A percentile compares a stretch with the other conserved stretches of the same genome.
Conservation (phyloP, 2,329 filamentous ascomycete genomes). For the Diaporthe citriasiana region DNA sequence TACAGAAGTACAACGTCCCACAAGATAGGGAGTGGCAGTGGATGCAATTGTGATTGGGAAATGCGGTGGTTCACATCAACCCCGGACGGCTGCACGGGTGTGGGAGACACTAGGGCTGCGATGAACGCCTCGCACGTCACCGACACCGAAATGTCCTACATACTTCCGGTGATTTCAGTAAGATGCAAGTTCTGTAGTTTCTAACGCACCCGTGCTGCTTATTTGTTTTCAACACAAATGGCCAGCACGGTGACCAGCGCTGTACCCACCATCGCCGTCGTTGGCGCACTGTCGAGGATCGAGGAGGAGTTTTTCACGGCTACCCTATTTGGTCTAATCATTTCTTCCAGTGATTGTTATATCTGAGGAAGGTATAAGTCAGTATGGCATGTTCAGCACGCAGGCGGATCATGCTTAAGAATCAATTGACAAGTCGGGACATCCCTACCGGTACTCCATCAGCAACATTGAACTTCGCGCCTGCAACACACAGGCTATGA, state of each 20-base stretch:
- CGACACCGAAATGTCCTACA: background rate
- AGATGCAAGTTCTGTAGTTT: too few species aligned
- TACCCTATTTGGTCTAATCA: background rate
- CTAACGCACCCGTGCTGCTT: too few species aligned
- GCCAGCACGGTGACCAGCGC: background rate
- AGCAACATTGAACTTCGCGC: background rate
- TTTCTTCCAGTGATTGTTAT: background rate
- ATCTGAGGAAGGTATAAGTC: background rate
- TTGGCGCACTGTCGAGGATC: background rate
- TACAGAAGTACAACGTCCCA: background rate
- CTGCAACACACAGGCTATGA: background rate
- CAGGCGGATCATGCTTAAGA: too few species aligned
- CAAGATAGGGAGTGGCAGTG: background rate
- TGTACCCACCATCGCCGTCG: background rate
- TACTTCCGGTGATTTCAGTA: background rate
- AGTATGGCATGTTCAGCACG: background rate
- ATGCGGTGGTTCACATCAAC: too few species aligned
- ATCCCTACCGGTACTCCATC: too few species aligned
- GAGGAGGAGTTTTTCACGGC: background rate
- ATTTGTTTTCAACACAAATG: background rate
- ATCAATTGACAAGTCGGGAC: background rate
- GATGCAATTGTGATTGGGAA: background rate
- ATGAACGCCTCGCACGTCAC: background rate
- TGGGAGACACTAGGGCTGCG: background rate
- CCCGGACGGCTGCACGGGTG: too few species aligned